Conservation (phyloP, 176 grass and related monocot species). For the Bromus sterilis region DNA sequence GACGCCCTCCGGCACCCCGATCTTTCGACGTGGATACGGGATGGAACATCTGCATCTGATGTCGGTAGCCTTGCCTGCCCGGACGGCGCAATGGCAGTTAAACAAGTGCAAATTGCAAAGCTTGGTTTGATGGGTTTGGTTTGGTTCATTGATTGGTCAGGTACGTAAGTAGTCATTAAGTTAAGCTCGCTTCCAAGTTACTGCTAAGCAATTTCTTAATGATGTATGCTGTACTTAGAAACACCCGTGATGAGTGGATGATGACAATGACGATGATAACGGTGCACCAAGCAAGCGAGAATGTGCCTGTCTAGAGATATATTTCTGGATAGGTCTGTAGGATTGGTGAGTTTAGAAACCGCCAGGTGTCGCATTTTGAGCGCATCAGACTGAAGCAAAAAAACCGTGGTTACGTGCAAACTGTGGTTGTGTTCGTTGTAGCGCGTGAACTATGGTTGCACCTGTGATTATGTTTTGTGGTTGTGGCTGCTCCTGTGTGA, state of each 20-base stretch:
- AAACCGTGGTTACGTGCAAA: too few species aligned
- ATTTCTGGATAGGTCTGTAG: neutral
- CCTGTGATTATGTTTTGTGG: too few species aligned
- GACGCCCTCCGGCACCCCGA: constrained; percentile 20
- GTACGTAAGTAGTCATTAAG: neutral
- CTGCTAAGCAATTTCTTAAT: neutral
- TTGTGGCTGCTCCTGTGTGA: too few species aligned
- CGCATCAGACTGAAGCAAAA: too few species aligned
- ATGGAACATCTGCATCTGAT: constrained; percentile 47
- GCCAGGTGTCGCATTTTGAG: too few species aligned
- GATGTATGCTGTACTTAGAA: neutral
- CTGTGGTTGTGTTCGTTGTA: too few species aligned
- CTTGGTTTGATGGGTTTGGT: neutral
- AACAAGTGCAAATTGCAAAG: constrained; percentile 32
- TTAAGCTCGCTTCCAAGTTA: constrained; percentile 3
- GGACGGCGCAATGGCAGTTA: neutral
- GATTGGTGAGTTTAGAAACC: too few species aligned
- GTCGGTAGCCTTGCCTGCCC: neutral
- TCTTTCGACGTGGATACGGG: constrained; percentile 33
- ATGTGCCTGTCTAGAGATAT: neutral
- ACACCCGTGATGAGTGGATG: neutral
- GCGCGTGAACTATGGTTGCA: too few species aligned
- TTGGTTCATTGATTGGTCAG: neutral
- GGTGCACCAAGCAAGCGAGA: neutral
- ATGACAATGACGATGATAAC: neutral